Conservation (phyloP, 805 yeast species). For the Metschnikowia cerradonensis region DNA sequence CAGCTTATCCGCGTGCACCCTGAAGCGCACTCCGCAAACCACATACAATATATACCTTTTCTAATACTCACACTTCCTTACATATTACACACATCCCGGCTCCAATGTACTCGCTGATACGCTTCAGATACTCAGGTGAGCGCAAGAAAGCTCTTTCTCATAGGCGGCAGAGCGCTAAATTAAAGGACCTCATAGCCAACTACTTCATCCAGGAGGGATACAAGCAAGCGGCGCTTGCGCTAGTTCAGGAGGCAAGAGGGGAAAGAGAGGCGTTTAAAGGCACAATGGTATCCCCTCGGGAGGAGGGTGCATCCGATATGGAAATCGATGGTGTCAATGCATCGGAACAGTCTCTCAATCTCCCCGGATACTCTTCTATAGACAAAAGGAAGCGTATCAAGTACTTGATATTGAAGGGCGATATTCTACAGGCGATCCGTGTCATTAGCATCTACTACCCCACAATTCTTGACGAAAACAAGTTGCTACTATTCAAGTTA, state of each 20-base stretch:
- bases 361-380: slow-evolving; percentile 47
- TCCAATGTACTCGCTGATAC: slow-evolving; percentile 7
- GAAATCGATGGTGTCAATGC: neutral
- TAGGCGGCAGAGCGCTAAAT: slow-evolving; percentile 24
- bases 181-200: slow-evolving; percentile 59
- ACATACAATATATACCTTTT: neutral
- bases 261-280: neutral
- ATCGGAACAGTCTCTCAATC: neutral
- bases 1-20: slow-evolving; percentile 3
- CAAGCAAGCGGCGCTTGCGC: slow-evolving; percentile 58
- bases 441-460: slow-evolving; percentile 59
- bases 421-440: slow-evolving; percentile 55
- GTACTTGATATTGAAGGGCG: slow-evolving; percentile 52
- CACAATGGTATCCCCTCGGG: neutral
- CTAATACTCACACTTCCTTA: neutral
- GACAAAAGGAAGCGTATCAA: slow-evolving; percentile 52
- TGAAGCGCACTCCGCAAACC: slow-evolving; percentile 3
- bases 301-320: neutral
- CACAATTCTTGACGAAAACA: slow-evolving; percentile 58
- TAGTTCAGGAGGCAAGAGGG: slow-evolving; percentile 53
- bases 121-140: slow-evolving; percentile 7
- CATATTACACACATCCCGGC: neutral
- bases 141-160: slow-evolving; percentile 15
- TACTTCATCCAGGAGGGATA: slow-evolving; percentile 78
- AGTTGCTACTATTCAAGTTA: slow-evolving; percentile 65